These are phyloP conservation scores for Termitomyces bulborhizus DNA, from an alignment of 768 basidiomycete species.

Conservation along the genomic window DNA sequence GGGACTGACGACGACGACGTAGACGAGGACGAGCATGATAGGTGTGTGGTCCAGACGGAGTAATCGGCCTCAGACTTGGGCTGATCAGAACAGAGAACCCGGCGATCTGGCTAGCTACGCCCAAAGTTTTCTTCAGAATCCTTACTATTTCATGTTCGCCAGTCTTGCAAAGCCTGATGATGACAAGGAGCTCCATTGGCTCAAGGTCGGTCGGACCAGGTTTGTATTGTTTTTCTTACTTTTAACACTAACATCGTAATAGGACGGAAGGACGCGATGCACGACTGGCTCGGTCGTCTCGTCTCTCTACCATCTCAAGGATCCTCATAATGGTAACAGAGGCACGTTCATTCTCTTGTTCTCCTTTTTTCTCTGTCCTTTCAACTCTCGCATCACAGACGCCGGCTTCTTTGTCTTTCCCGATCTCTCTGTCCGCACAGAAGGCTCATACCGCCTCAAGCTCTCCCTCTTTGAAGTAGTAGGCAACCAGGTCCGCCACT, in stretches of 20 bases:
- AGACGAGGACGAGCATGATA: slow-evolving; percentile 13
- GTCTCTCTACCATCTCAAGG: slow-evolving; percentile 87
- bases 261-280: slow-evolving; percentile 88
- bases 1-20: slow-evolving; percentile 8
- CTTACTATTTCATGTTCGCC: slow-evolving; percentile 96
- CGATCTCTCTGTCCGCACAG: slow-evolving; percentile 86
- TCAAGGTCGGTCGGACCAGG: slow-evolving; percentile 39
- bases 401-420: slow-evolving; percentile 97
- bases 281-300: slow-evolving; percentile 90
- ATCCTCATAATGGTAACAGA: slow-evolving; percentile 45
- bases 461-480: slow-evolving; percentile 83
- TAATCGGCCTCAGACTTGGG: no score
- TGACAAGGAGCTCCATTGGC: slow-evolving; percentile 83
- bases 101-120: slow-evolving; percentile 36
- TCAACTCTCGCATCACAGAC: slow-evolving; percentile 34
- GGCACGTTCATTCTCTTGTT: slow-evolving; percentile 17
- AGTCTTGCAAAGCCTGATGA: slow-evolving; percentile 85
- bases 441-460: slow-evolving; percentile 81
- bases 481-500: slow-evolving; percentile 82
- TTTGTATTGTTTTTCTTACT: not conserved
- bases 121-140: slow-evolving; percentile 75
- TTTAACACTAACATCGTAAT: not conserved
- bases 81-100: slow-evolving; percentile 5
- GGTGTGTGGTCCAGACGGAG: not conserved
- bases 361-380: no score